Evolutionary conservation across 73 alveolate genomes (phyloP).

Genomic region (Tetrahymena elliotti): DNA sequence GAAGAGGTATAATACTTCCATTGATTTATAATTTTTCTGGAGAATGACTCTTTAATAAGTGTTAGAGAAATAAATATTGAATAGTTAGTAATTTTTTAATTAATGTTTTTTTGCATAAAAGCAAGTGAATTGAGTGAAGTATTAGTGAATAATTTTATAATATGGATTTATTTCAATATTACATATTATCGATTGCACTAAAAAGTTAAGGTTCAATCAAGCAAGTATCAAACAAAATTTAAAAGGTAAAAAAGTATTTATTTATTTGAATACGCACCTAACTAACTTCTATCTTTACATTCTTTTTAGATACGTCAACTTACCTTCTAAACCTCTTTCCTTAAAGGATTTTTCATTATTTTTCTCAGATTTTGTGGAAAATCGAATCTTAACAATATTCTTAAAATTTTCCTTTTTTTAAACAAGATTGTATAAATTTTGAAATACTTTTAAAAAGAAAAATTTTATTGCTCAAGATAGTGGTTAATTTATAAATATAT

Average conservation of each 20-base stretch:
- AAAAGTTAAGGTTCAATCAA: background rate
- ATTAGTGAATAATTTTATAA: background rate
- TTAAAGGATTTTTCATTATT: background rate
- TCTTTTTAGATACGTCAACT: background rate
- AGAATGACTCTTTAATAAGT: background rate
- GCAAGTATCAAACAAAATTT: background rate
- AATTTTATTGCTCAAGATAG: background rate
- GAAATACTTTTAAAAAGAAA: too few relatives aligned
- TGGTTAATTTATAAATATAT: background rate
- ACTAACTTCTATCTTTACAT: background rate
- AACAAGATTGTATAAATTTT: background rate
- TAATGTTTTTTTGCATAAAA: background rate
- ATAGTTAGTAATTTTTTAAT: too few relatives aligned
- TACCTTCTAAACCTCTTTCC: background rate
- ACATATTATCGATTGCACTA: background rate
- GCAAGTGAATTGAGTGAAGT: background rate
- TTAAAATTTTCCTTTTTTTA: background rate
- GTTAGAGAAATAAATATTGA: background rate
- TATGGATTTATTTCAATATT: background rate
- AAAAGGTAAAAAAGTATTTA: background rate
- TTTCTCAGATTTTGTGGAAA: background rate
- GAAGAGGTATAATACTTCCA: too few relatives aligned
- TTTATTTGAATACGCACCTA: background rate
- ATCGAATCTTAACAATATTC: background rate
- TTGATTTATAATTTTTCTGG: too few relatives aligned